phyloP scores from a whole-genome alignment of 805 yeast genomes.

The Kodamaea leandrae region DNA sequence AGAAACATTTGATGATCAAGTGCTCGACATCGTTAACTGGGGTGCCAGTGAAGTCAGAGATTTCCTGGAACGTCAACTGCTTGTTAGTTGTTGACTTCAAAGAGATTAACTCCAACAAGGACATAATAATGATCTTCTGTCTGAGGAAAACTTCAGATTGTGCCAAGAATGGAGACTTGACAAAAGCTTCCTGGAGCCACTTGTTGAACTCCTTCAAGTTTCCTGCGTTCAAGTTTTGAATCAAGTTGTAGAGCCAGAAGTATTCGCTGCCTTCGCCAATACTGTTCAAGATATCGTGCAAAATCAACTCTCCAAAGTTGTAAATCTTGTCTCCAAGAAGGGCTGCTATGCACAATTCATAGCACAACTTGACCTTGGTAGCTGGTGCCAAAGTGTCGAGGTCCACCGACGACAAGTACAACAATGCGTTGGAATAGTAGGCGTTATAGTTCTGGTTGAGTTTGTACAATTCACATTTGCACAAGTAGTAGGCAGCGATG shows the following conservation, averaged over 20 bases:
- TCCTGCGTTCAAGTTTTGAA: conserved; percentile 74
- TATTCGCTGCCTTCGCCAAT: conserved; percentile 46
- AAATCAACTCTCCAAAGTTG: conserved; percentile 91
- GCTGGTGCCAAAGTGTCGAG: conserved; percentile 36
- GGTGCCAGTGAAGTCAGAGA: conserved; percentile 65
- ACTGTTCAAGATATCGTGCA: conserved; percentile 74
- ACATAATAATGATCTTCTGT: conserved; percentile 90
- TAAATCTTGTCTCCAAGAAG: conserved; percentile 87
- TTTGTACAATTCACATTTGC: conserved; percentile 74
- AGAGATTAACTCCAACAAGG: conserved; percentile 84
- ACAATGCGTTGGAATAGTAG: conserved; percentile 76
- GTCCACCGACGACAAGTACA: conserved; percentile 75
- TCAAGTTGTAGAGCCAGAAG: conserved; percentile 69
- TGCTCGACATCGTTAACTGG: conserved; percentile 79
- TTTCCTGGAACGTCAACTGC: conserved; percentile 67
- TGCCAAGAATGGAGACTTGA: conserved; percentile 53
- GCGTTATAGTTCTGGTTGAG: conserved; percentile 73
- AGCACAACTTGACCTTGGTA: conserved; percentile 36
- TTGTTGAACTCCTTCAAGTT: conserved; percentile 64
- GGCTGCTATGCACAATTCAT: conserved; percentile 82
- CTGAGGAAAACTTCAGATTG: conserved; percentile 64
- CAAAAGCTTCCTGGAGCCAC: conserved; percentile 37
- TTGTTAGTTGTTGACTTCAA: conserved; percentile 71
- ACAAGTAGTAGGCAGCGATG: conserved; percentile 78
- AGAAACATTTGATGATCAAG: conserved; percentile 85